These are phyloP conservation scores for Pontederia paniculata DNA, from an alignment of 176 grass and related monocot genomes.

Conservation along the genomic window DNA sequence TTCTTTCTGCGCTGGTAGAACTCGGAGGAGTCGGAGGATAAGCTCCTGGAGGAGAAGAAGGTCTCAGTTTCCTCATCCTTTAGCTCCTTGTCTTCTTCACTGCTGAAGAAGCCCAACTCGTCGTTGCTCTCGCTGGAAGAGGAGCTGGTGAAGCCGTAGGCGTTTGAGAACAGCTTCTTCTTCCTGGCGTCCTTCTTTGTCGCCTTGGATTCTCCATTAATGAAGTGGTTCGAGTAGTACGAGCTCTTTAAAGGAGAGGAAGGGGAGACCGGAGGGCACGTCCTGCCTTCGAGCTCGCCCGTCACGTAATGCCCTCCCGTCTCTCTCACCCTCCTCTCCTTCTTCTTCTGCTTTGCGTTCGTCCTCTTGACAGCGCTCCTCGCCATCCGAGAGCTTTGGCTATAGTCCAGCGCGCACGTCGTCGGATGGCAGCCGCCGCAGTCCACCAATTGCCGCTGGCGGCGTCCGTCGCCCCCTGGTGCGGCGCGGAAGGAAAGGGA, in stretches of 20 bases:
- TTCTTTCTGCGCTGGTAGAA: conserved; percentile 60
- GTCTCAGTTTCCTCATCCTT: conserved; percentile 38
- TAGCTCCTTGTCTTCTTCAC: conserved; percentile 34
- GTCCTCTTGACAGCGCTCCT: not conserved
- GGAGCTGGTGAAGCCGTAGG: conserved; percentile 73
- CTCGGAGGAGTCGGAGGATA: conserved; percentile 96
- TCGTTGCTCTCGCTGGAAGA: conserved; percentile 28
- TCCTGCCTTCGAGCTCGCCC: conserved; percentile 1
- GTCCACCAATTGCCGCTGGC: conserved; percentile 19
- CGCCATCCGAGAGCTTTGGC: not conserved
- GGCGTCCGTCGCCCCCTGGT: not conserved
- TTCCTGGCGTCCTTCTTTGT: conserved; percentile 2
- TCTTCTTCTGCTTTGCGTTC: not conserved
- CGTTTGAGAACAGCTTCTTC: conserved; percentile 24
- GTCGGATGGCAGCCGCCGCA: conserved; percentile 20
- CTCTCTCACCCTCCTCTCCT: conserved; percentile 24
- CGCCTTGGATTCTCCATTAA: not conserved
- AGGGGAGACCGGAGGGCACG: conserved; percentile 36
- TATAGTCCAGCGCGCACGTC: not conserved
- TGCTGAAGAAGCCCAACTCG: conserved; percentile 47
- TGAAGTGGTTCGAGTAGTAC: conserved; percentile 2
- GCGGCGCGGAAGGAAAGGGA: not conserved
- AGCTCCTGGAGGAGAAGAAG: conserved; percentile 84
- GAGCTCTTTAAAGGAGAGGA: conserved; percentile 34
- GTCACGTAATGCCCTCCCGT: conserved; percentile 18